Evolutionary conservation across 768 basidiomycete genomes (phyloP).

Genomic region (Lentinus tigrinus): DNA sequence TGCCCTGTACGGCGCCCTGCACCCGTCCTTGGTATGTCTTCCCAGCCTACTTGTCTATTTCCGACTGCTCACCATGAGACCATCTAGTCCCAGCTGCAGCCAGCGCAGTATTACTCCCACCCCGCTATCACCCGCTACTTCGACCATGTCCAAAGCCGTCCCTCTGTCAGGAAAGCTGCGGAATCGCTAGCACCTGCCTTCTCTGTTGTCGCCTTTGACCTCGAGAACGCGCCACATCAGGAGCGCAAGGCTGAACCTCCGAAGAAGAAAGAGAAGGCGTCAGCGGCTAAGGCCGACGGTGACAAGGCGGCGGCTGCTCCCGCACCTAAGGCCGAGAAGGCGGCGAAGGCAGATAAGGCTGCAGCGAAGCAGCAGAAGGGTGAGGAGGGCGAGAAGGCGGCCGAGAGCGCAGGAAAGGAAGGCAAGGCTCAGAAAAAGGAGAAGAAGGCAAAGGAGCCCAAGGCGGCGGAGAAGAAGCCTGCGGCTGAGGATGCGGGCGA

Average conservation of each 20-base stretch:
- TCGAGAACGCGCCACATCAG: conserved; percentile 69
- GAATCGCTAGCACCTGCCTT: conserved; percentile 52
- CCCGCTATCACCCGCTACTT: conserved; percentile 92
- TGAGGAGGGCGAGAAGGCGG: conserved; percentile 7
- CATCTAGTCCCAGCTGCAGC: conserved; percentile 63
- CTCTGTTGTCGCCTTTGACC: conserved; percentile 61
- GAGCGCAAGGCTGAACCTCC: conserved; percentile 70
- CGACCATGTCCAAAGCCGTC: conserved; percentile 82
- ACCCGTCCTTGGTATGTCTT: conserved; percentile 70
- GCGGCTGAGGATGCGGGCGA: conserved; percentile 69
- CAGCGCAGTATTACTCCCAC: conserved; percentile 72
- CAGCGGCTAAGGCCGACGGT: conserved; percentile 26
- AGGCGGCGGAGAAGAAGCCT: conserved; percentile 22
- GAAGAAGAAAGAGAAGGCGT: conserved; percentile 71
- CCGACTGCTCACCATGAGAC: neutral
- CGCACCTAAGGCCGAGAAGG: neutral
- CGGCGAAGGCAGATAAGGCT: conserved; percentile 23
- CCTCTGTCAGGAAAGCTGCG: conserved; percentile 59
- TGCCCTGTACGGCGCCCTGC: conserved; percentile 85
- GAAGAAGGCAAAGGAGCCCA: conserved; percentile 22
- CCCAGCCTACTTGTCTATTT: neutral
- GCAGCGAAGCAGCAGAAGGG: conserved; percentile 31
- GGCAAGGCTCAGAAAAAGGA: conserved; percentile 36
- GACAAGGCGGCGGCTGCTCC: conserved; percentile 28
- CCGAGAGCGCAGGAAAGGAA: conserved; percentile 58